A percentile compares a stretch with the other conserved stretches of the same genome.
Evolutionary conservation across 306 rosid genomes (phyloP).

Genomic region (Cucurbita moschata): DNA sequence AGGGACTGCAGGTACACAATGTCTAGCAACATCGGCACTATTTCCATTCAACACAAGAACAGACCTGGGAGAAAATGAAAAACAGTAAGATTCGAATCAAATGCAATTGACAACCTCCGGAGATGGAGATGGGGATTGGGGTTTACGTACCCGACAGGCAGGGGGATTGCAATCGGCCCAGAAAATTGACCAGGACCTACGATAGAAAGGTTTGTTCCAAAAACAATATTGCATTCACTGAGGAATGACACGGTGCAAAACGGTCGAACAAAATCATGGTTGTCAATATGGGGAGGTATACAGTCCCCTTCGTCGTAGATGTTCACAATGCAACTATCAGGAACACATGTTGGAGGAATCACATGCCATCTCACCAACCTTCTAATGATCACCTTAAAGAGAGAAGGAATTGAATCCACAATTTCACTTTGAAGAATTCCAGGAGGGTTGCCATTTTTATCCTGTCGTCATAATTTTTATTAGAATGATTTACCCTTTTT

Average conservation of each 20-base stretch:
- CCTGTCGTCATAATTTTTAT: conserved; percentile 34
- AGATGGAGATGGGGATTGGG: neutral
- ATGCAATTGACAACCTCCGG: neutral
- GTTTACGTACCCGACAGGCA: conserved; percentile 70
- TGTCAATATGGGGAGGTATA: conserved; percentile 93
- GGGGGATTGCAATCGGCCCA: conserved; percentile 42
- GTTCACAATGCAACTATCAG: conserved; percentile 95
- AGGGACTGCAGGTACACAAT: conserved; percentile 92
- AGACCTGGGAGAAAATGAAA: conserved; percentile 43
- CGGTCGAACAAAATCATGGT: conserved; percentile 88
- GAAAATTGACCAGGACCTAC: conserved; percentile 64
- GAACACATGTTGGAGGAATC: conserved; percentile 75
- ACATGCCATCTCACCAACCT: conserved; percentile 87
- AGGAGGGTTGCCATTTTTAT: conserved; percentile 80
- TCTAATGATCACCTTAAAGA: conserved; percentile 84
- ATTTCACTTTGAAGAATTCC: conserved; percentile 47
- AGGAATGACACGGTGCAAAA: conserved; percentile 95
- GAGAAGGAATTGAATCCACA: conserved; percentile 70
- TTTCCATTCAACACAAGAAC: conserved; percentile 86
- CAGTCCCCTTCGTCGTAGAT: conserved; percentile 91
- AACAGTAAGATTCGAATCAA: neutral
- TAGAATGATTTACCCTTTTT: neutral
- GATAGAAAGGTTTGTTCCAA: conserved; percentile 55
- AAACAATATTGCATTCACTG: conserved; percentile 71
- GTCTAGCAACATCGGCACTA: conserved; percentile 91